These are phyloP conservation scores for Lipomyces japonicus DNA, from an alignment of 805 yeast genomes.

Conservation along the genomic window DNA sequence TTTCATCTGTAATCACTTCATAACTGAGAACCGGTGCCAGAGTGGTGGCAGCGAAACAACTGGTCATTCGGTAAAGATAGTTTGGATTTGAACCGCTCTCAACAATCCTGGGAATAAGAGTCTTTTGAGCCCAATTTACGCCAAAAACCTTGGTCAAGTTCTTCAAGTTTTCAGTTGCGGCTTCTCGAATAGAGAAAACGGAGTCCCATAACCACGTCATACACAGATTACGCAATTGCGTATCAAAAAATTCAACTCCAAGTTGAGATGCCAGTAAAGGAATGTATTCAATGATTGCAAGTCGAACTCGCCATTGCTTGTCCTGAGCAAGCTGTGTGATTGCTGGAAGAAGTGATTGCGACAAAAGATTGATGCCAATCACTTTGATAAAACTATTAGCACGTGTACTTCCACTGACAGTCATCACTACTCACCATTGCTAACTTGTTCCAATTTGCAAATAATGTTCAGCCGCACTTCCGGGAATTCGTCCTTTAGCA, in stretches of 20 bases:
- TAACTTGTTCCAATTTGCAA: slow-evolving; percentile 84
- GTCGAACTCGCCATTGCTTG: slow-evolving; percentile 94
- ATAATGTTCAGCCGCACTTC: slow-evolving; percentile 94
- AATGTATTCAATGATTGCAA: slow-evolving; percentile 94
- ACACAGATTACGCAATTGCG: slow-evolving; percentile 83
- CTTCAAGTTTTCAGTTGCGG: slow-evolving; percentile 81
- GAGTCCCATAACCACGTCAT: slow-evolving; percentile 99
- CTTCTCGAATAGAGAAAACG: slow-evolving; percentile 92
- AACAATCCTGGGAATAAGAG: slow-evolving; percentile 74
- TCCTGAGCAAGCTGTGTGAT: slow-evolving; percentile 94
- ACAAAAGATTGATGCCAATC: slow-evolving; percentile 82
- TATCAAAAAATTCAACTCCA: slow-evolving; percentile 89
- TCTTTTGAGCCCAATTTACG: slow-evolving; percentile 84
- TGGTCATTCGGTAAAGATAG: slow-evolving; percentile 88
- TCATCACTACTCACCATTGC: slow-evolving; percentile 44
- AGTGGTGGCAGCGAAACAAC: slow-evolving; percentile 81
- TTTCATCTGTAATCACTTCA: slow-evolving; percentile 54
- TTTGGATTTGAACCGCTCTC: slow-evolving; percentile 53
- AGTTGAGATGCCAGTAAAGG: slow-evolving; percentile 92
- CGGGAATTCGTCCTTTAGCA: slow-evolving; percentile 95
- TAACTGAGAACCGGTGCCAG: slow-evolving; percentile 68
- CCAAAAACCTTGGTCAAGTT: slow-evolving; percentile 85
- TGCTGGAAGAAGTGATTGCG: slow-evolving; percentile 89
- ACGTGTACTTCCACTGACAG: not conserved
- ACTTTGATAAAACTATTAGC: slow-evolving; percentile 39